Evolutionary conservation across 768 basidiomycete genomes (phyloP).

Genomic region (Podaxis sp.): DNA sequence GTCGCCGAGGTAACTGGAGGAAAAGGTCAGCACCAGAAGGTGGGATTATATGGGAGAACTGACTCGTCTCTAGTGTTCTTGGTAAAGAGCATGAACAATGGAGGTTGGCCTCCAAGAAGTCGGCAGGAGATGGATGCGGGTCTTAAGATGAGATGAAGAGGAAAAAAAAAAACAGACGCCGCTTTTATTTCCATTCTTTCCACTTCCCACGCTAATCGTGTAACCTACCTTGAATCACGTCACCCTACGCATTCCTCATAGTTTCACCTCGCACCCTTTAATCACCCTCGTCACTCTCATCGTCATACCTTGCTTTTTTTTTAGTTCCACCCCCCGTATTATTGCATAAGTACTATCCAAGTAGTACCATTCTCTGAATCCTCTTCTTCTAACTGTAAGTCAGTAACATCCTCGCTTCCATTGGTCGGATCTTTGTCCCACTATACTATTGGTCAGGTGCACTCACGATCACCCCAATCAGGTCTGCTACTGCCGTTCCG

Average conservation of each 20-base stretch:
- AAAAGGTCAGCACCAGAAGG: conserved; percentile 22
- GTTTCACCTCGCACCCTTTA: not conserved
- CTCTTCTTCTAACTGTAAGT: not conserved
- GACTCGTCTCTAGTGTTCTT: conserved; percentile 90
- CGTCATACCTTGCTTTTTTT: not conserved
- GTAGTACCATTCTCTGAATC: not conserved
- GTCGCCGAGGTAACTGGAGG: conserved; percentile 80
- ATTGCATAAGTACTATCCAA: not conserved
- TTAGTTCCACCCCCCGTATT: not conserved
- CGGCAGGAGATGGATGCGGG: conserved; percentile 12
- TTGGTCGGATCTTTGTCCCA: conserved; percentile 9
- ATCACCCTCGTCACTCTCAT: not conserved
- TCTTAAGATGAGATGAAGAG: conserved; percentile 12
- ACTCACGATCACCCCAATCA: not conserved
- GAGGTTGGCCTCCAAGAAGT: conserved; percentile 22
- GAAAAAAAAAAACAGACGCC: conserved; percentile 8
- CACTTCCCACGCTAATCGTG: conserved; percentile 9
- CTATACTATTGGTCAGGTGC: not conserved
- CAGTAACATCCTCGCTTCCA: not conserved
- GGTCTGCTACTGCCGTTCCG: not conserved
- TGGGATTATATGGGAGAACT: conserved; percentile 23
- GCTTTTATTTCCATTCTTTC: conserved; percentile 14
- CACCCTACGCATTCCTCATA: not conserved
- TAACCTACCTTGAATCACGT: not conserved
- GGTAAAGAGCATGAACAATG: conserved; percentile 75